phyloP scores from a whole-genome alignment of 495 filamentous ascomycete species.

The Tuber borchii region DNA sequence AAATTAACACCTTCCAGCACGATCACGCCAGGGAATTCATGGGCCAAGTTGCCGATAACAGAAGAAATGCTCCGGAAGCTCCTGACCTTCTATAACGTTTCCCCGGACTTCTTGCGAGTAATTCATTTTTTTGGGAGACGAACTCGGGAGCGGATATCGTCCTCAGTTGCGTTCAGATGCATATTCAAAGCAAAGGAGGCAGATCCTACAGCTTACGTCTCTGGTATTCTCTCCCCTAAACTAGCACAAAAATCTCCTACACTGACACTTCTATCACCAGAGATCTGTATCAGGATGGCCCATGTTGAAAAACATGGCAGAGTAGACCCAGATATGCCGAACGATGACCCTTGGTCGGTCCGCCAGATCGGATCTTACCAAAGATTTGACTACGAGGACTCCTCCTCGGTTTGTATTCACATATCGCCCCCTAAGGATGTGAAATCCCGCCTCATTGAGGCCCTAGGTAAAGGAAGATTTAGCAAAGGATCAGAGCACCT shows the following conservation, averaged over 20 bases:
- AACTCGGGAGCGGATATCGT: not conserved
- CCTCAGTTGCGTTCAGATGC: conserved; percentile 8
- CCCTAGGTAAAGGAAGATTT: conserved; percentile 1
- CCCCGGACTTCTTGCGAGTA: conserved; percentile 11
- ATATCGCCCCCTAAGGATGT: conserved; percentile 12
- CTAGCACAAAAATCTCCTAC: not conserved
- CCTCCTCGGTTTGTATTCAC: conserved; percentile 11
- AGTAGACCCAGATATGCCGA: not conserved
- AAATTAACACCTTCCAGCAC: not conserved
- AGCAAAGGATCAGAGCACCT: not conserved
- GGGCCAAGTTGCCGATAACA: conserved; percentile 7
- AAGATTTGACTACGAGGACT: conserved; percentile 8
- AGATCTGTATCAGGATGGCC: conserved; percentile 10
- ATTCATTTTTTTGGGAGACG: conserved; percentile 8
- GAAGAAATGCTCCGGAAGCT: conserved; percentile 22
- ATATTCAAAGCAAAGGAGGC: not conserved
- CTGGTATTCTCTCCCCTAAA: not conserved
- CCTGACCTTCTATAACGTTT: conserved; percentile 12
- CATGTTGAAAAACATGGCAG: conserved; percentile 10
- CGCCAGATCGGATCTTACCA: conserved; percentile 15
- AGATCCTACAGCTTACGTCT: not conserved
- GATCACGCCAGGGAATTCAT: conserved; percentile 8
- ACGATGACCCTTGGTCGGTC: conserved; percentile 12
- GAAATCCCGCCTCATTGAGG: not conserved
- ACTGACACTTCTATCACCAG: not conserved